Evolutionary conservation across 2,329 filamentous ascomycete species (phyloP), one percentile per base, ranked within the genome.

Genomic region (Penicillium sp.): DNA sequence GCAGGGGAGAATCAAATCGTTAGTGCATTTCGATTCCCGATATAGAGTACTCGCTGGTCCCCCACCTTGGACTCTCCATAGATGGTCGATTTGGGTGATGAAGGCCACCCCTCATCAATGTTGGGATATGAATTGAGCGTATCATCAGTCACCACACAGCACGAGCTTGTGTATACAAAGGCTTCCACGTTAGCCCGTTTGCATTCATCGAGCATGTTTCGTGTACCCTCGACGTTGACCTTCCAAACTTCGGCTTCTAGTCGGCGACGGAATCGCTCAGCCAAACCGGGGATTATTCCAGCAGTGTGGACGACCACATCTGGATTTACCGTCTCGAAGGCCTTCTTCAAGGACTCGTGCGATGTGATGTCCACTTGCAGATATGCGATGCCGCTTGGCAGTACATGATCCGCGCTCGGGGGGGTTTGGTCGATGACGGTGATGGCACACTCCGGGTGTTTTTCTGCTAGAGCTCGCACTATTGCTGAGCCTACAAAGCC

Each of bases 81-180:
- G 40, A 76, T 74, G 36, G 73, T 68, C 10, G 72, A 76, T 38
- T 54, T 65, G 32, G 53, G 54, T n/a, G 72, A 67, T 9, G 67
- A 71, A 13, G 71, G 74, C 73, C 74, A 76, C 39, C 55, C 53
- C 60, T 76, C 73, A 42, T 74, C 68, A 53, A 76, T 72, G 48
- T 76, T 75, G 6, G 60, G 61, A 56, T 73, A 72, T 11, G 67
- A 53, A 31, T 62, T 55, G 32, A 57, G 63, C 64, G 73, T 67
- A 50, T 84, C 78, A 65, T 85, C 82, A 4, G 78, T 75, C 34
- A 84, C 67, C 8, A 80, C 80, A 29, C 81, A 82, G 53, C 80
- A 80, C 62, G 74, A 80, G 63, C 80, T 83, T 29, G 83, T 85
- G 61, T 81, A 84, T 44, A 86, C 74, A 42, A 86, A 77, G 1